Conservation (phyloP, 768 basidiomycete genomes). For the Dacryopinax primogenitus region DNA sequence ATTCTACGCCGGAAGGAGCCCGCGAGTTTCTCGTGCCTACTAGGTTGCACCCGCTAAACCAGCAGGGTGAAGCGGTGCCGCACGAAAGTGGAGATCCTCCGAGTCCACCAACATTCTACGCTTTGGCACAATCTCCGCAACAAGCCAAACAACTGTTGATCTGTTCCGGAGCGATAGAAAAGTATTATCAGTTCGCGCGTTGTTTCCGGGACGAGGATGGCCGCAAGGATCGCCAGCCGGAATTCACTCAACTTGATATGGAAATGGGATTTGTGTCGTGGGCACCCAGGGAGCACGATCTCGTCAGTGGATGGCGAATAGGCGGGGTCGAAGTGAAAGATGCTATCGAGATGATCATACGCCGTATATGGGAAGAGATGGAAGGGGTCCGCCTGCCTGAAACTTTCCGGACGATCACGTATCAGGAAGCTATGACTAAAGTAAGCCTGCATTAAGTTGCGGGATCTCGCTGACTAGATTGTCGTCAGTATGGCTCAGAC, state of each 20-base stretch:
- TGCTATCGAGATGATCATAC: constrained; percentile 62
- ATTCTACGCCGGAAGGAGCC: constrained; percentile 88
- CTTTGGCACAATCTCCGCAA: constrained; percentile 87
- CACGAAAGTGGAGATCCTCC: not conserved
- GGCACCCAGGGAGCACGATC: constrained; percentile 32
- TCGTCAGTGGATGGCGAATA: constrained; percentile 54
- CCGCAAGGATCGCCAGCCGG: constrained; percentile 86
- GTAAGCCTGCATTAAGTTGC: constrained; percentile 31
- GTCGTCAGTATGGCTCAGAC: constrained; percentile 70
- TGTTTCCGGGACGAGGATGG: constrained; percentile 97
- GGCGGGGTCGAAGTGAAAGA: constrained; percentile 73
- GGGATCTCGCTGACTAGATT: constrained; percentile 15
- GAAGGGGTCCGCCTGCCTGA: constrained; percentile 49
- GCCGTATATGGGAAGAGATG: constrained; percentile 59
- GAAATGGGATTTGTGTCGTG: constrained; percentile 94
- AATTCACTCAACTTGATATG: constrained; percentile 93
- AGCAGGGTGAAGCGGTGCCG: not conserved
- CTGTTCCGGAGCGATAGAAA: constrained; percentile 76
- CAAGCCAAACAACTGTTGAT: constrained; percentile 91
- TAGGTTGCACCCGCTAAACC: constrained; percentile 27
- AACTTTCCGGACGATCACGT: constrained; percentile 72
- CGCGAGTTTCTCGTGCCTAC: constrained; percentile 86
- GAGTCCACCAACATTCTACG: constrained; percentile 48
- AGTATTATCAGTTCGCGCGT: constrained; percentile 83
- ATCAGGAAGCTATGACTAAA: constrained; percentile 77